These are phyloP conservation scores for Flaveria robusta DNA, from an alignment of 129 eudicot genomes.

Conservation along the genomic window DNA sequence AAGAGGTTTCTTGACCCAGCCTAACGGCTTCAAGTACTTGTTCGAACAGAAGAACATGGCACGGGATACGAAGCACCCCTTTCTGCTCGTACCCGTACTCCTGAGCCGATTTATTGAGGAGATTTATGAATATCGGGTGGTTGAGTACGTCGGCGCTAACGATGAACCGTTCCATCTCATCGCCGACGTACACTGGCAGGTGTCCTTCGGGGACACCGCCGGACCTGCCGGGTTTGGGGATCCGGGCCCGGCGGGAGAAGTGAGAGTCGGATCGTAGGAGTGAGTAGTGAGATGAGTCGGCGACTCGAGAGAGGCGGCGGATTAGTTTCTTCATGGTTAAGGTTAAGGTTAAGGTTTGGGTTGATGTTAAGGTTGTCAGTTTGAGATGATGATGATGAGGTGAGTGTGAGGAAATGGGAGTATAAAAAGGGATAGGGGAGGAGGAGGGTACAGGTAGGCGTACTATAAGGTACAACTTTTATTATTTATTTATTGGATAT, in stretches of 20 bases:
- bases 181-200: slow-evolving; percentile 89
- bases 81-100: slow-evolving; percentile 90
- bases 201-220: slow-evolving; percentile 69
- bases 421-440: slow-evolving; percentile 23
- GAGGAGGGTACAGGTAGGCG: slow-evolving; percentile 62
- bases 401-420: slow-evolving; percentile 27
- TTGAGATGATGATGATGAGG: slow-evolving; percentile 8
- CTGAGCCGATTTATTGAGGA: slow-evolving; percentile 79
- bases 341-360: not conserved
- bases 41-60: slow-evolving; percentile 75
- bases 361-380: not conserved
- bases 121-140: slow-evolving; percentile 70
- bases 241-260: slow-evolving; percentile 24
- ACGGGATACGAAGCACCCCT: slow-evolving; percentile 83
- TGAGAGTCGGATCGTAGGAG: slow-evolving; percentile 51
- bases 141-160: slow-evolving; percentile 77
- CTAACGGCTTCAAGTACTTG: slow-evolving; percentile 58
- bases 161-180: slow-evolving; percentile 87
- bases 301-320: slow-evolving; percentile 69
- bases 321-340: slow-evolving; percentile 68
- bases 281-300: slow-evolving; percentile 78
- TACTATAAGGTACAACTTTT: slow-evolving; percentile 74
- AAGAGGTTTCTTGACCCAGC: slow-evolving; percentile 43
- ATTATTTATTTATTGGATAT: not conserved
- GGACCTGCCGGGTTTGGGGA: slow-evolving; percentile 27